These are phyloP conservation scores for Anastatica hierochuntica DNA, from an alignment of 345 rosid genomes.

Conservation along the genomic window DNA sequence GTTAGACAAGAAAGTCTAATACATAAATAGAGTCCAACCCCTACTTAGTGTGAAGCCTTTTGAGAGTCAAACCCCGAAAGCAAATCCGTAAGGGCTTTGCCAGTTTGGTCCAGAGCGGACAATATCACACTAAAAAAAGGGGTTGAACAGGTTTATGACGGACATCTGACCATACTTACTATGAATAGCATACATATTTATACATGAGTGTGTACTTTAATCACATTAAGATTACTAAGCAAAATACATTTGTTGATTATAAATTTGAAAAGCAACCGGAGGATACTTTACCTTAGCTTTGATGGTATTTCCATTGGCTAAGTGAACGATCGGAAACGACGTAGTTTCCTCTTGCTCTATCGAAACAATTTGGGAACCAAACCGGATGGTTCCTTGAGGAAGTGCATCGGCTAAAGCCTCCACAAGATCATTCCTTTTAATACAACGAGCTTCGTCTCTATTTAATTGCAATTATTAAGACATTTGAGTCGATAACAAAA, in stretches of 20 bases:
- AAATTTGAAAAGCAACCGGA: no score
- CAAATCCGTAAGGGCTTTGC: no score
- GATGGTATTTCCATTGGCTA: conserved; percentile 13
- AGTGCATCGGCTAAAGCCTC: conserved; percentile 26
- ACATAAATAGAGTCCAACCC: no score
- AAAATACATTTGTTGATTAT: neutral
- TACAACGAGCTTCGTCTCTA: conserved; percentile 26
- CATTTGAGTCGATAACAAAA: neutral
- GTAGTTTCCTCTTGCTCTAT: conserved; percentile 12
- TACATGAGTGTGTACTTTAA: neutral
- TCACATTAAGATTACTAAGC: no score
- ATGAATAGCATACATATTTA: no score
- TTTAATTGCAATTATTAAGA: neutral
- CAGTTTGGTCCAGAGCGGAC: no score
- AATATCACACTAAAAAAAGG: no score
- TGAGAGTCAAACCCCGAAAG: no score
- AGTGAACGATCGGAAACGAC: conserved; percentile 14
- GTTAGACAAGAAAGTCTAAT: no score
- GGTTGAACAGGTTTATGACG: no score
- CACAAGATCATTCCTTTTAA: conserved; percentile 26
- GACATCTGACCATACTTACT: no score
- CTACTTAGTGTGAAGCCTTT: no score
- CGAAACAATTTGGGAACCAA: conserved; percentile 14
- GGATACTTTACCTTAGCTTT: conserved; percentile 23
- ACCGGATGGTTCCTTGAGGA: conserved; percentile 24